These are phyloP conservation scores for Gymnopilus junonius DNA, from an alignment of 768 basidiomycete species.

Conservation along the genomic window DNA sequence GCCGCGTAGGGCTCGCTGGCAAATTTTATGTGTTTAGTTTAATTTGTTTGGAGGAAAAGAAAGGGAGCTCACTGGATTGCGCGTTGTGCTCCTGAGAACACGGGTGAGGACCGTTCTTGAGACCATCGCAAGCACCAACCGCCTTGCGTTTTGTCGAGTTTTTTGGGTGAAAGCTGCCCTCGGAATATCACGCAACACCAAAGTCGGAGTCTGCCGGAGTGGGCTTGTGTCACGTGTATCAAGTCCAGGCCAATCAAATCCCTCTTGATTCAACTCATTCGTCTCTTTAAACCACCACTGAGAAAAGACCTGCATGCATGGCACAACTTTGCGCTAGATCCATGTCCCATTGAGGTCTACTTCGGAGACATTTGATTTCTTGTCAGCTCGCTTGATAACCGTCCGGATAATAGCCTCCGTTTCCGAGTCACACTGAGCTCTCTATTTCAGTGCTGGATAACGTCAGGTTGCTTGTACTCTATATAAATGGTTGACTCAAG, in stretches of 20 bases:
- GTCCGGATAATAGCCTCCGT: neutral
- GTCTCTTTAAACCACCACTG: too few species aligned
- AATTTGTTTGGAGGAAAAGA: neutral
- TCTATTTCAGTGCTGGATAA: neutral
- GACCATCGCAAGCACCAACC: conserved; percentile 34
- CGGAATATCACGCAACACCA: conserved; percentile 38
- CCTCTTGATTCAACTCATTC: neutral
- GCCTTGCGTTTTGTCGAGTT: conserved; percentile 28
- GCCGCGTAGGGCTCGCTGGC: conserved; percentile 60
- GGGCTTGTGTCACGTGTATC: conserved; percentile 19
- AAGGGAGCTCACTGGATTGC: conserved; percentile 37
- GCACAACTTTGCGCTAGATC: neutral
- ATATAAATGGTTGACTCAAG: neutral
- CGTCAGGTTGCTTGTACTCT: neutral
- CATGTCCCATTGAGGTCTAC: neutral
- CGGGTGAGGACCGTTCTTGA: conserved; percentile 48
- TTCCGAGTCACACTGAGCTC: neutral
- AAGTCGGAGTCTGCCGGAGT: conserved; percentile 33
- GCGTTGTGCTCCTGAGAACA: conserved; percentile 44
- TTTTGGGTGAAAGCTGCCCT: conserved; percentile 30
- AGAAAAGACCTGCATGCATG: too few species aligned
- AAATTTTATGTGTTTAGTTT: conserved; percentile 8
- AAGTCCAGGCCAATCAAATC: neutral
- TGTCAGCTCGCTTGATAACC: neutral
- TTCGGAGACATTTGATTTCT: neutral